phyloP scores from a whole-genome alignment of 371 early-diverging fungal species.

The Rhizomucor miehei region DNA sequence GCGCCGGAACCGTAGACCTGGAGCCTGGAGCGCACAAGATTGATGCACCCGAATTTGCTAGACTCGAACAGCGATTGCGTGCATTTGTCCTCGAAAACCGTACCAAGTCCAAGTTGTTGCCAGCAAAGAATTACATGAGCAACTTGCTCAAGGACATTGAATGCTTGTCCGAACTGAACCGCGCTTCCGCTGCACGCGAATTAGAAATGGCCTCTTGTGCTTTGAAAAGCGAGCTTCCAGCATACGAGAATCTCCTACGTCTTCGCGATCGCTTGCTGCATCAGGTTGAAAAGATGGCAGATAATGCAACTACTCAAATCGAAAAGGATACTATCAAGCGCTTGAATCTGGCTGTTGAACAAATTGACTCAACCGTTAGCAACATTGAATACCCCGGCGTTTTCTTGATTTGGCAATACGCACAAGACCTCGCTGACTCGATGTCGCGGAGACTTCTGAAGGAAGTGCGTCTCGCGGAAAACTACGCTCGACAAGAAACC shows the following conservation, averaged over 20 bases:
- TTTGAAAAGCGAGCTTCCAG: conserved; percentile 52
- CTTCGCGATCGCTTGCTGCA: conserved; percentile 57
- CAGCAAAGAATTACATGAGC: conserved; percentile 87
- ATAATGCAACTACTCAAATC: conserved; percentile 54
- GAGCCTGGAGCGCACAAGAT: conserved; percentile 27
- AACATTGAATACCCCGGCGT: conserved; percentile 80
- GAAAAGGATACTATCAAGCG: conserved; percentile 49
- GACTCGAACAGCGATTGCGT: conserved; percentile 82
- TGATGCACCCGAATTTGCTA: conserved; percentile 68
- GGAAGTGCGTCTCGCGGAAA: conserved; percentile 66
- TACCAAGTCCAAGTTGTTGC: conserved; percentile 88
- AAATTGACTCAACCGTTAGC: conserved; percentile 48
- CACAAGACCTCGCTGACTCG: conserved; percentile 70
- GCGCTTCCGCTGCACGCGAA: conserved; percentile 35
- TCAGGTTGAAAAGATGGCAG: conserved; percentile 67
- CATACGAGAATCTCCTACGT: conserved; percentile 52
- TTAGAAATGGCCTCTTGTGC: conserved; percentile 31
- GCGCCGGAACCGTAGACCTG: conserved; percentile 62
- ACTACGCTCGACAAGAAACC: conserved; percentile 63
- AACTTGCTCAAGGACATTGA: conserved; percentile 74
- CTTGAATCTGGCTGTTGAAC: conserved; percentile 56
- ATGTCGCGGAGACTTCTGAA: conserved; percentile 64
- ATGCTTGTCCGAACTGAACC: conserved; percentile 55
- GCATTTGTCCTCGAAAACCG: conserved; percentile 94
- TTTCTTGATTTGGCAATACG: conserved; percentile 82